A percentile compares a stretch with the other conserved stretches of the same genome.
Conservation (phyloP, 805 yeast genomes). For the Lachancea dasiensis region DNA sequence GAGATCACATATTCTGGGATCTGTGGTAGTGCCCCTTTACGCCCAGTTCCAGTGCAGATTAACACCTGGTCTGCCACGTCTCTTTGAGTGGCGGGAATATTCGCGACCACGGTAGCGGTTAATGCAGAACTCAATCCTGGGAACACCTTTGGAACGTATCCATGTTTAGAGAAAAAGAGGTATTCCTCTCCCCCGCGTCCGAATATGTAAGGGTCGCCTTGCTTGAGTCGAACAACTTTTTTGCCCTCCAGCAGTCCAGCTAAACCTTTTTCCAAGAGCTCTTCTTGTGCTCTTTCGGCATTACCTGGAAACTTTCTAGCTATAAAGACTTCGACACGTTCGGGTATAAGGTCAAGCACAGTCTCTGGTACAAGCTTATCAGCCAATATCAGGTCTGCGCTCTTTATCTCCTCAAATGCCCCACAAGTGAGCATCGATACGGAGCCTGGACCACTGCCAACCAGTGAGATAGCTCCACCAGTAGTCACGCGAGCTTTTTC, state of each 20-base stretch:
- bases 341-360: constrained; percentile 77
- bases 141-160: constrained; percentile 64
- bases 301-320: constrained; percentile 96
- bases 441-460: constrained; percentile 94
- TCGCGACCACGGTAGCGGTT: constrained; percentile 76
- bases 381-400: constrained; percentile 80
- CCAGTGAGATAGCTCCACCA: constrained; percentile 72
- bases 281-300: constrained; percentile 89
- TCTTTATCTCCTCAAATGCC: constrained; percentile 71
- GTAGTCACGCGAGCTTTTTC: constrained; percentile 10
- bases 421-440: constrained; percentile 76
- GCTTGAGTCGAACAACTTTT: constrained; percentile 83
- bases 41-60: constrained; percentile 91
- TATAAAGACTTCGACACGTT: constrained; percentile 66
- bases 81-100: constrained; percentile 87
- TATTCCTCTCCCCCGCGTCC: constrained; percentile 96
- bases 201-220: constrained; percentile 94
- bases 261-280: constrained; percentile 68
- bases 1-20: constrained; percentile 66
- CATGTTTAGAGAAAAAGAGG: constrained; percentile 58
- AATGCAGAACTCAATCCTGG: constrained; percentile 90
- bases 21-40: constrained; percentile 73
- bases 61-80: constrained; percentile 89
- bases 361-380: constrained; percentile 90
- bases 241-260: constrained; percentile 57